Evolutionary conservation across 495 filamentous ascomycete species (phyloP), one percentile per base, ranked within the genome.

Genomic region (Podospora didyma): DNA sequence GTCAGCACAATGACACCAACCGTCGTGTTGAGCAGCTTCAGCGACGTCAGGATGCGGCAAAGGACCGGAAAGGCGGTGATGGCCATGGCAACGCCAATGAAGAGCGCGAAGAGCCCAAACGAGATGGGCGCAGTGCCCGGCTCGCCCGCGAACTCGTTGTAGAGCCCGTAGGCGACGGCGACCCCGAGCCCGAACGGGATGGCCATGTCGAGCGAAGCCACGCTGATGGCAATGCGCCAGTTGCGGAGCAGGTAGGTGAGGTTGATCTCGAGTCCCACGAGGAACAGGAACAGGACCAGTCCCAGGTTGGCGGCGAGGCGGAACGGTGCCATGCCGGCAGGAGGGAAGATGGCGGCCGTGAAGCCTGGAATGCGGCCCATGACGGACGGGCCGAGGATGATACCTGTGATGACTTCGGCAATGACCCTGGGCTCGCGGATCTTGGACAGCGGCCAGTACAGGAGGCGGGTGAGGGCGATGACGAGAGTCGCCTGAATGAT

Each of bases 31-130:
- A 97, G 83, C 44, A 97, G 78, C 60, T 96, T 94, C 60, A 96
- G 77, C 69, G 95, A 91, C 3, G 89, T 92, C 60, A 97, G 73
- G 57, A 97, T 97, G 58, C 92, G 88, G 64, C 92, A 96, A 19
- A 96, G 80, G 0, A 97, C 92, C 0, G 92, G 92, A 63, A 97
- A 97, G n/a, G 92, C 92, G 5, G 92, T 97, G 66, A 97, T 97
- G 5, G 89, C 89, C 75, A 96, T 88, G 16, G 92, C 92, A 48
- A 94, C 88, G 66, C 89, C 92, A 60, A 97, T 87, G 67, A 97
- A 97, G 19, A 97, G 83, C 68, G 89, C 82, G 66, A 88, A 97
- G 21, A 89, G 81, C 9, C 86, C 87, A 67, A 96, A 95, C 23
- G 69, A 70, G 50, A 96, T 86, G 0, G 78, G 79, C n/a, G 82